Evolutionary conservation across 2,329 filamentous ascomycete species (phyloP).

Genomic region (Verruconis gallopava): DNA sequence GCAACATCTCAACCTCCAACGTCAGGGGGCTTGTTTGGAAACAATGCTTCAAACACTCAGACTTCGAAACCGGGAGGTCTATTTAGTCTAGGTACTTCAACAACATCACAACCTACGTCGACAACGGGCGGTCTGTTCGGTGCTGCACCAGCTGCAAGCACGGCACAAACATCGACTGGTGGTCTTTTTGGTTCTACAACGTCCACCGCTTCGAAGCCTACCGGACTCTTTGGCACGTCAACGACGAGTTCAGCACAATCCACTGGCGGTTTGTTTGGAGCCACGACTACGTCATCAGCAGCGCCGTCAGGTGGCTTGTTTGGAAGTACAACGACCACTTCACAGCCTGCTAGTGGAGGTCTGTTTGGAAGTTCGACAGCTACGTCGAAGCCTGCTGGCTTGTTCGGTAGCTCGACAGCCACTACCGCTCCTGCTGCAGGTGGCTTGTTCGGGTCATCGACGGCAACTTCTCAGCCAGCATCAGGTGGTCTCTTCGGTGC

Average conservation of each 20-base stretch:
- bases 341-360: slow-evolving; percentile 10
- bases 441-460: slow-evolving; percentile 1
- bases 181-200: slow-evolving; percentile 10
- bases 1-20: slow-evolving; percentile 12
- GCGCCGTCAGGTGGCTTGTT: slow-evolving; percentile 15
- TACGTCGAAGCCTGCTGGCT: not conserved
- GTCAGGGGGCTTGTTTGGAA: slow-evolving; percentile 22
- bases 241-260: slow-evolving; percentile 11
- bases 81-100: slow-evolving; percentile 4
- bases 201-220: slow-evolving; percentile 14
- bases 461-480: not conserved
- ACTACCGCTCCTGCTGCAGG: not conserved
- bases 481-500: not conserved
- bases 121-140: slow-evolving; percentile 18
- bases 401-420: slow-evolving; percentile 2
- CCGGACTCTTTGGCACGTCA: slow-evolving; percentile 21
- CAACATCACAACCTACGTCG: slow-evolving; percentile 13
- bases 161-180: slow-evolving; percentile 16
- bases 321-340: slow-evolving; percentile 20
- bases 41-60: slow-evolving; percentile 13
- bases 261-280: slow-evolving; percentile 9
- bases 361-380: slow-evolving; percentile 1
- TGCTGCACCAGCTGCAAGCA: slow-evolving; percentile 13
- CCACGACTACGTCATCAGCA: not conserved
- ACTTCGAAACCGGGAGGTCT: slow-evolving; percentile 15